A percentile compares a stretch with the other conserved stretches of the same genome.
Conservation (phyloP, 441 rosid species). For the Gossypium schwendimanii region DNA sequence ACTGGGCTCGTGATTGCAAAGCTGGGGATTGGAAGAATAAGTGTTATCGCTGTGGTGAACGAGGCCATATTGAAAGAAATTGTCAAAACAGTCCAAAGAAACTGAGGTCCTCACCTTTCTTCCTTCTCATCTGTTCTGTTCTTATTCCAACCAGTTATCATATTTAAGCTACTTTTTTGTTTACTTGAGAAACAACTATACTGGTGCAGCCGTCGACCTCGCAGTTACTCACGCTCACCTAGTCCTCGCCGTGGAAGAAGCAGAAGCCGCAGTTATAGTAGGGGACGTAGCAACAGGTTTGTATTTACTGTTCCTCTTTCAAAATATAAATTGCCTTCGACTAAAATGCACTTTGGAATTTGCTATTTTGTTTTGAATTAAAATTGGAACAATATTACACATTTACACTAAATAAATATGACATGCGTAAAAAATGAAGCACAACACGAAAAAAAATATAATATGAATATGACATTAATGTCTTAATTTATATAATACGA, state of each 20-base stretch:
- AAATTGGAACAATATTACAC: neutral
- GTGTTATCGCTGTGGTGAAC: slow-evolving; percentile 72
- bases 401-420: neutral
- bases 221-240: slow-evolving; percentile 53
- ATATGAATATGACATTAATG: too few relatives aligned
- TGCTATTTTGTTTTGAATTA: neutral
- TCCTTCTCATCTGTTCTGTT: neutral
- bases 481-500: too few relatives aligned
- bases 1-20: slow-evolving; percentile 77
- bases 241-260: slow-evolving; percentile 57
- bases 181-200: neutral
- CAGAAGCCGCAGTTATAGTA: slow-evolving; percentile 63
- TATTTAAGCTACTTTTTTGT: neutral
- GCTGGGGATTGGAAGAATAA: slow-evolving; percentile 80
- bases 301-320: slow-evolving; percentile 3
- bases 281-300: slow-evolving; percentile 50
- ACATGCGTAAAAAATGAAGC: too few relatives aligned
- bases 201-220: slow-evolving; percentile 27
- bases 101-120: slow-evolving; percentile 25
- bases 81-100: slow-evolving; percentile 72
- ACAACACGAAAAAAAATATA: too few relatives aligned
- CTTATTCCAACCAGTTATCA: neutral
- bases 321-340: neutral
- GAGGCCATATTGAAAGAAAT: slow-evolving; percentile 69
- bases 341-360: neutral